Percentiles rank a stretch among this genome's conserved stretches.
Conservation (phyloP, 768 basidiomycete genomes). For the Collybiopsis luxurians region DNA sequence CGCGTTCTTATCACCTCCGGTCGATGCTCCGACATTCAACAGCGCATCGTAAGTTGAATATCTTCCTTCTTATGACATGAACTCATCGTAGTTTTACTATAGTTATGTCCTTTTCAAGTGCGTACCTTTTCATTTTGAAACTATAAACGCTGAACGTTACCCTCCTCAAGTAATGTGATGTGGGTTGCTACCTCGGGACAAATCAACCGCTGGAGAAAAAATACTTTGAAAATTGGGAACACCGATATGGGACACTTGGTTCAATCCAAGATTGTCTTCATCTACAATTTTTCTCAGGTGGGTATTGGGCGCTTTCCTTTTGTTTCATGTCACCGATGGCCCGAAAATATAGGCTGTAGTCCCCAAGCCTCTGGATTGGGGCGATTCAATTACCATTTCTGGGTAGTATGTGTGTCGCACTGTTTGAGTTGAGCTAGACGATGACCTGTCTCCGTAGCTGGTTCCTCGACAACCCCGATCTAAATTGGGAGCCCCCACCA, state of each 20-base stretch:
- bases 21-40: conserved; percentile 63
- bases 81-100: neutral
- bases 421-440: neutral
- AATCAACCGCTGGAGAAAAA: conserved; percentile 63
- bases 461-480: conserved; percentile 64
- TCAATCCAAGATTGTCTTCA: conserved; percentile 58
- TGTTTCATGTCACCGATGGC: neutral
- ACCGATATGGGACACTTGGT: conserved; percentile 62
- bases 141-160: neutral
- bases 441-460: conserved; percentile 36
- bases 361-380: conserved; percentile 70
- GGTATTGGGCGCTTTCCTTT: conserved; percentile 1
- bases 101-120: conserved; percentile 63
- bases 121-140: conserved; percentile 7
- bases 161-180: conserved; percentile 49
- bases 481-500: conserved; percentile 50
- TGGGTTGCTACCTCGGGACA: conserved; percentile 66
- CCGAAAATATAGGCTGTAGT: conserved; percentile 43
- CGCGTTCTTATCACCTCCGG: conserved; percentile 60
- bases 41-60: conserved; percentile 42
- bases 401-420: conserved; percentile 44
- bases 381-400: conserved; percentile 52
- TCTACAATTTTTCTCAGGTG: conserved; percentile 68
- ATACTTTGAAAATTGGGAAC: conserved; percentile 42
- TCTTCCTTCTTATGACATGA: neutral